A percentile compares a stretch with the other conserved stretches of the same genome.
Conservation (phyloP, 148 eudicot genomes). For the Tetragonia tetragonoides region DNA sequence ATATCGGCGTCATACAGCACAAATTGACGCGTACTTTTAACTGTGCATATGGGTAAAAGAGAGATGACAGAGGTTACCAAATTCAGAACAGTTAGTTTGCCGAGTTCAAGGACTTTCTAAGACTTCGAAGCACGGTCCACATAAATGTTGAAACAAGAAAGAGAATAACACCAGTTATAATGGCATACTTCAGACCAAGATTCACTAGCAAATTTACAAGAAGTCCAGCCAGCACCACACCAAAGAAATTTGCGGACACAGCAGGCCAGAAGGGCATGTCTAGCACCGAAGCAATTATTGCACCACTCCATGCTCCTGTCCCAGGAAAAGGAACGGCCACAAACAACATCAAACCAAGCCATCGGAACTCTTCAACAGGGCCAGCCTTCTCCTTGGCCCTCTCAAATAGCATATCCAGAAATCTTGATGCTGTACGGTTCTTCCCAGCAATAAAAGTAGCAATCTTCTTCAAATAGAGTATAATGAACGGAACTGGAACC, state of each 20-base stretch:
- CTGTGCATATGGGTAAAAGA: neutral
- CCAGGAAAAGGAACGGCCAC: slow-evolving; percentile 98
- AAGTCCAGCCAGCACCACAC: slow-evolving; percentile 86
- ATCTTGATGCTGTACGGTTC: slow-evolving; percentile 47
- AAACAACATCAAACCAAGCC: slow-evolving; percentile 94
- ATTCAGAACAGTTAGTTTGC: slow-evolving; percentile 24
- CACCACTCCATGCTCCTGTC: slow-evolving; percentile 98
- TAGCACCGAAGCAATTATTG: slow-evolving; percentile 78
- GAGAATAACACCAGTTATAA: slow-evolving; percentile 53
- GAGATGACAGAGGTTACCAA: neutral
- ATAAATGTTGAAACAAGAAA: slow-evolving; percentile 75
- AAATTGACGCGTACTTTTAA: too few relatives aligned
- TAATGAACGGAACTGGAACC: slow-evolving; percentile 88
- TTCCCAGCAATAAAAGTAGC: slow-evolving; percentile 69
- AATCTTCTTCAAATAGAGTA: slow-evolving; percentile 69
- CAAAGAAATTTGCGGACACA: slow-evolving; percentile 82
- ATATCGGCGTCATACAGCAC: too few relatives aligned
- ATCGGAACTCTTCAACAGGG: slow-evolving; percentile 87
- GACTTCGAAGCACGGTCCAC: slow-evolving; percentile 74
- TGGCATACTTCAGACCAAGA: slow-evolving; percentile 84
- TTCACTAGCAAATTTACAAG: slow-evolving; percentile 85
- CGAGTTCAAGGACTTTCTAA: slow-evolving; percentile 44
- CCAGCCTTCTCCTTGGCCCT: slow-evolving; percentile 77
- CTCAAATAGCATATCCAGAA: slow-evolving; percentile 59
- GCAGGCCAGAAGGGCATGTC: slow-evolving; percentile 94